phyloP scores from a whole-genome alignment of 2,329 filamentous ascomycete genomes.

The Eutypella sp. region DNA sequence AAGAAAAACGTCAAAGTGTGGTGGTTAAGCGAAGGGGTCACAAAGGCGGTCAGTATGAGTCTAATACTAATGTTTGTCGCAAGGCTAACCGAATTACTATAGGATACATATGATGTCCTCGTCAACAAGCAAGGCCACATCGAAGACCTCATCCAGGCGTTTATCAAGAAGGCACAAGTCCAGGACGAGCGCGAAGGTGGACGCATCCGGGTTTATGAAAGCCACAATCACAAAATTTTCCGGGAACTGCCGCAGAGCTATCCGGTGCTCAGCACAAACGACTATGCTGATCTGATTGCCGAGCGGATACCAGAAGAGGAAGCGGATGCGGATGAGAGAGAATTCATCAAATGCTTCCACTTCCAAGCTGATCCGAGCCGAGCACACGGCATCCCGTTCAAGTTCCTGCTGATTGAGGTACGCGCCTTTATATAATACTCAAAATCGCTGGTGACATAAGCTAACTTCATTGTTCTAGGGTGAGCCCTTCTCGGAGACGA shows the following conservation, averaged over 20 bases:
- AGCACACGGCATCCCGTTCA: conserved; percentile 84
- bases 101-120: conserved; percentile 77
- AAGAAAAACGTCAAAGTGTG: conserved; percentile 82
- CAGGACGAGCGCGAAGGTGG: conserved; percentile 66
- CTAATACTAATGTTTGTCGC: no score
- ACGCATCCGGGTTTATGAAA: conserved; percentile 76
- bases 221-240: conserved; percentile 76
- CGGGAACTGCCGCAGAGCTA: conserved; percentile 68
- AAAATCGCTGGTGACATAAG: not conserved
- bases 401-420: conserved; percentile 79
- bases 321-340: conserved; percentile 48
- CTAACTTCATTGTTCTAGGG: conserved; percentile 46
- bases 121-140: conserved; percentile 82
- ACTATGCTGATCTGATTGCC: conserved; percentile 77
- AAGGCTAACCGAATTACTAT: conserved; percentile 14
- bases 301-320: conserved; percentile 76
- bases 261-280: conserved; percentile 75
- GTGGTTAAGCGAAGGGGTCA: conserved; percentile 84
- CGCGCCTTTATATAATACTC: conserved; percentile 22
- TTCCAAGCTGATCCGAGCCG: conserved; percentile 87
- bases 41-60: conserved; percentile 69
- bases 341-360: conserved; percentile 77
- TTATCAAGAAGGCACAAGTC: conserved; percentile 78
- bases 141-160: conserved; percentile 67
- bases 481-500: conserved; percentile 85